These are phyloP conservation scores for Backusella macrospora DNA, from an alignment of 192 early-diverging fungal species.

Conservation along the genomic window DNA sequence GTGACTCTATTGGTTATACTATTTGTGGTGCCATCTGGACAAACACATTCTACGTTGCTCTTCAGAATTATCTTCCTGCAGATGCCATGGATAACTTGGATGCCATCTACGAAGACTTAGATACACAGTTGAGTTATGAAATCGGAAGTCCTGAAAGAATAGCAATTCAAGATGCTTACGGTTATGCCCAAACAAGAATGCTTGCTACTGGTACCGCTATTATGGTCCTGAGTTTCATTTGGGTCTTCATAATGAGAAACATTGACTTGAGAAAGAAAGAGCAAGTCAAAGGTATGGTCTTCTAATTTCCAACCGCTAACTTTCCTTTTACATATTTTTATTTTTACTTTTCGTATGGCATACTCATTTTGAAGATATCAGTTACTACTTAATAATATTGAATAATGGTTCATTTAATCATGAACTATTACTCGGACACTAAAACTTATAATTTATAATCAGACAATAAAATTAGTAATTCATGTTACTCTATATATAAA, in stretches of 20 bases:
- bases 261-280: background rate
- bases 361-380: too few relatives aligned
- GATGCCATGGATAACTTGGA: conserved; percentile 2
- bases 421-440: too few relatives aligned
- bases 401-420: too few relatives aligned
- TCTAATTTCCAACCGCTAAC: background rate
- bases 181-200: conserved; percentile 11
- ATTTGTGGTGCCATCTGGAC: conserved; percentile 18
- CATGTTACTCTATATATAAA: too few relatives aligned
- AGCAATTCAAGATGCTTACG: conserved; percentile 13
- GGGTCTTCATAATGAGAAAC: conserved; percentile 1
- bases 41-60: conserved; percentile 13
- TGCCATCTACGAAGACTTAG: conserved; percentile 7
- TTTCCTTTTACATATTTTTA: too few relatives aligned
- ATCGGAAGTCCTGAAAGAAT: background rate
- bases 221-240: background rate
- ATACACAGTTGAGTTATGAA: conserved; percentile 14
- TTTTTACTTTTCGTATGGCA: too few relatives aligned
- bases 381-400: too few relatives aligned
- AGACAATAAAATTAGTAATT: too few relatives aligned
- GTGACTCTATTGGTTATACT: conserved; percentile 1
- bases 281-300: background rate
- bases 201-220: background rate
- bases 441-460: too few relatives aligned
- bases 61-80: background rate